Evolutionary conservation across 208 protist genomes (phyloP), one percentile per base, ranked within the genome.

Genomic region (Trypanosomatidae sp.): DNA sequence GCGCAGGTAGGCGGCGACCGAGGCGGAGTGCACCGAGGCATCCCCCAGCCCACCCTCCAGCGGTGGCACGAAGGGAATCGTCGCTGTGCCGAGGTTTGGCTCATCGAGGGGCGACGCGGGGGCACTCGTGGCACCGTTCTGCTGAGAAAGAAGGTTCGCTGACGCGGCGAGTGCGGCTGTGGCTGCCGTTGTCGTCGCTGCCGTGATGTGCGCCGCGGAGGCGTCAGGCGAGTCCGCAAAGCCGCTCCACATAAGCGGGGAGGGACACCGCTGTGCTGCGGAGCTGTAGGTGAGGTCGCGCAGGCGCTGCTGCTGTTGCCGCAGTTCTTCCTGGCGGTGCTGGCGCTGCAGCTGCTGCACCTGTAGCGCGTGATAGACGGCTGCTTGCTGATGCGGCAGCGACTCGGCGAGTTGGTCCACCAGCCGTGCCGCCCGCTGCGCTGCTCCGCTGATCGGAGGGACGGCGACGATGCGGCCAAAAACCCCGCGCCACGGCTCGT

Each of bases 401-500:
- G 66, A 56, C 65, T 55, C 49, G 19, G 55, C 58, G 2, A 68
- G 39, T 3, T 36, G 17, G 19, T 64, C 36, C 12, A 80, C 22
- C 10, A 62, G 64, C 56, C 52, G 58, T 28, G 56, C 55, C n/a
- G 76, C 76, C 4, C 55, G 70, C 64, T 72, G 76, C 0, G 70
- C 70, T 1, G 68, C 66, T 1, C 62, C 52, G 59, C 76, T 80
- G 66, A 73, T 76, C 13, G 76, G 76, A 10, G 70, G 76, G 13
- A 80, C 43, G 13, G 76, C 43, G 19, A 58, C 66, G 22, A 72
- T n/a, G 6, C 30, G 22, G 22, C 50, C 28, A 13, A 60, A 80
- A 3, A 80, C 28, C 25, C 36, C 70, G 6, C 76, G 76, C 76
- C 76, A 76, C 12, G 76, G 76, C 25, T n/a, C n/a, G n/a, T n/a